A percentile compares a stretch with the other conserved stretches of the same genome.
These are phyloP conservation scores for Tubosaeta brunneosetosa DNA, from an alignment of 768 basidiomycete genomes.

Conservation along the genomic window DNA sequence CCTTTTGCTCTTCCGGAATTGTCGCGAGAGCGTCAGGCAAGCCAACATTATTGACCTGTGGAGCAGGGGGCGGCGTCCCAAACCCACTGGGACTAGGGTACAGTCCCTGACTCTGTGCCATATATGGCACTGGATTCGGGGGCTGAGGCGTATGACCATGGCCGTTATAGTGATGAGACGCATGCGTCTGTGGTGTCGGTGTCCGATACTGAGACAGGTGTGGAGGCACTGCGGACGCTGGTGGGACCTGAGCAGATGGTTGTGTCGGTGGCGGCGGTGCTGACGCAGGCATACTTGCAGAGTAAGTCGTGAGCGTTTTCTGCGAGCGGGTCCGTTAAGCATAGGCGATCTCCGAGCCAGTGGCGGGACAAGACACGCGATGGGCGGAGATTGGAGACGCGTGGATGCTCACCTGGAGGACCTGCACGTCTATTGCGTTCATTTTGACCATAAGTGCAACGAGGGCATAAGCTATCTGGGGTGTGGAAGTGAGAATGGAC, in stretches of 20 bases:
- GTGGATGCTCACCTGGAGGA: slow-evolving; percentile 54
- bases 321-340: slow-evolving; percentile 15
- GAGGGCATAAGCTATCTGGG: slow-evolving; percentile 72
- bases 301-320: slow-evolving; percentile 63
- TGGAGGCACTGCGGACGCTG: slow-evolving; percentile 44
- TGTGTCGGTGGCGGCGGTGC: slow-evolving; percentile 16
- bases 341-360: background rate
- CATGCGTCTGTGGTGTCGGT: slow-evolving; percentile 32
- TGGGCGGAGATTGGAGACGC: background rate
- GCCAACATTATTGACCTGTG: slow-evolving; percentile 17
- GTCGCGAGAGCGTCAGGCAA: slow-evolving; percentile 53
- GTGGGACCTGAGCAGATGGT: slow-evolving; percentile 21
- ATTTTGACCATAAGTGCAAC: slow-evolving; percentile 76
- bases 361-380: background rate
- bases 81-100: slow-evolving; percentile 18
- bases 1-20: slow-evolving; percentile 69
- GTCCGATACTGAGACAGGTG: slow-evolving; percentile 35
- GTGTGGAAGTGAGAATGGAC: slow-evolving; percentile 64
- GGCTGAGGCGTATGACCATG: slow-evolving; percentile 27
- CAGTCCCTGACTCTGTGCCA: slow-evolving; percentile 15
- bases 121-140: slow-evolving; percentile 16
- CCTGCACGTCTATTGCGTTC: slow-evolving; percentile 68
- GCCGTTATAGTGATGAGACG: slow-evolving; percentile 27
- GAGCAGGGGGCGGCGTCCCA: slow-evolving; percentile 19
- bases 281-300: slow-evolving; percentile 22